phyloP scores from a whole-genome alignment of 2,329 filamentous ascomycete species.

The Microdochium paspali region DNA sequence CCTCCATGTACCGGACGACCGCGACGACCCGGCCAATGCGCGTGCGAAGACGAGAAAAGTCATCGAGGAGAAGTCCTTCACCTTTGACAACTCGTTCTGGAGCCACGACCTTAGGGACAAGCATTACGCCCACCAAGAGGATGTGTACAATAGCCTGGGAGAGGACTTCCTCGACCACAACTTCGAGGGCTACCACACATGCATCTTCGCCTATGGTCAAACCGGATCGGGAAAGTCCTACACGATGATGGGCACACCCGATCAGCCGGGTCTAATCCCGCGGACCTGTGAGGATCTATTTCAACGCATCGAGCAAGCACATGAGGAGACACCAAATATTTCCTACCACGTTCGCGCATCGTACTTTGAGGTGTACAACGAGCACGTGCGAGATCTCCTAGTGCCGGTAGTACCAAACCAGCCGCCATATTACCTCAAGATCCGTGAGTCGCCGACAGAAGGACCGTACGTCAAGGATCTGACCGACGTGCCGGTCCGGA shows the following conservation, averaged over 20 bases:
- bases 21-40: slow-evolving; percentile 39
- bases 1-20: slow-evolving; percentile 60
- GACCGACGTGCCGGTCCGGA: slow-evolving; percentile 85
- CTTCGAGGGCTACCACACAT: slow-evolving; percentile 98
- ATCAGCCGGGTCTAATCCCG: slow-evolving; percentile 85
- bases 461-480: slow-evolving; percentile 96
- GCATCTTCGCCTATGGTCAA: slow-evolving; percentile 97
- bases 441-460: slow-evolving; percentile 88
- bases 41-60: slow-evolving; percentile 61
- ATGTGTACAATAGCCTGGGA: slow-evolving; percentile 88
- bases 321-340: slow-evolving; percentile 77
- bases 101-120: slow-evolving; percentile 71
- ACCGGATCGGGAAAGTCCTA: slow-evolving; percentile 97
- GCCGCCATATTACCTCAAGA: slow-evolving; percentile 87
- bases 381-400: slow-evolving; percentile 91
- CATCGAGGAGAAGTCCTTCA: slow-evolving; percentile 82
- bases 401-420: slow-evolving; percentile 62
- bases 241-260: slow-evolving; percentile 88
- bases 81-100: slow-evolving; percentile 98
- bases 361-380: slow-evolving; percentile 99
- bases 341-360: slow-evolving; percentile 96
- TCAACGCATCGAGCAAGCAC: slow-evolving; percentile 72
- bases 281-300: slow-evolving; percentile 95
- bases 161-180: slow-evolving; percentile 99
- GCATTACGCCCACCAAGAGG: slow-evolving; percentile 86